Evolutionary conservation across 2,329 filamentous ascomycete species (phyloP).

Genomic region (Penicillium sclerotigenum): DNA sequence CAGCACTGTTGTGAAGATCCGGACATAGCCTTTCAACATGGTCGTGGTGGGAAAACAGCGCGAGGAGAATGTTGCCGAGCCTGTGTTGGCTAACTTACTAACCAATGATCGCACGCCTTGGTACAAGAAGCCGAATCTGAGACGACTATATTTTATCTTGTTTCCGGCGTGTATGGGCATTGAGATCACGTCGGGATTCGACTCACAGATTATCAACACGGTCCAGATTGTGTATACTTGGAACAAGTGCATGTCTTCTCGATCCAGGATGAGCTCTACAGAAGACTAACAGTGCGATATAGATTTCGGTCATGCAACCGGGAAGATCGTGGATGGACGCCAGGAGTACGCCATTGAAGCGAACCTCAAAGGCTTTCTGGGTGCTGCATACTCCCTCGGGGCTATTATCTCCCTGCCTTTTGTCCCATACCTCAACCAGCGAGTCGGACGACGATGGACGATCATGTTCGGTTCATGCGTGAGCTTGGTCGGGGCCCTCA

Average conservation of each 20-base stretch:
- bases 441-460: slow-evolving; percentile 55
- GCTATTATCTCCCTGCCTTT: slow-evolving; percentile 58
- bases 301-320: slow-evolving; percentile 26
- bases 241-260: slow-evolving; percentile 34
- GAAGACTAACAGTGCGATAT: slow-evolving; percentile 4
- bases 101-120: slow-evolving; percentile 46
- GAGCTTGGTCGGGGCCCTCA: slow-evolving; percentile 55
- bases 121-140: slow-evolving; percentile 60
- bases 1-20: slow-evolving; percentile 1
- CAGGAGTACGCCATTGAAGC: slow-evolving; percentile 20
- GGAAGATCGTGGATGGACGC: slow-evolving; percentile 15
- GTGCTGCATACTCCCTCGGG: slow-evolving; percentile 59
- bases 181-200: slow-evolving; percentile 61
- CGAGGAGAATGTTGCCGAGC: slow-evolving; percentile 25
- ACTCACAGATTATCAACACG: slow-evolving; percentile 51
- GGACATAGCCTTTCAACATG: slow-evolving; percentile 15
- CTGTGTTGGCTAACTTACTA: slow-evolving; percentile 21
- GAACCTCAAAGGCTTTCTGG: slow-evolving; percentile 50
- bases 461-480: slow-evolving; percentile 55
- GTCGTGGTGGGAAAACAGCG: slow-evolving; percentile 23
- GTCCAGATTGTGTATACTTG: slow-evolving; percentile 42
- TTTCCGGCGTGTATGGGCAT: slow-evolving; percentile 62
- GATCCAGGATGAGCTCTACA: neutral
- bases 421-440: slow-evolving; percentile 55
- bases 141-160: slow-evolving; percentile 55